A percentile compares a stretch with the other conserved stretches of the same genome.
phyloP scores from a whole-genome alignment of 176 grass and related monocot genomes.

The Chrysopogon serrulatus region DNA sequence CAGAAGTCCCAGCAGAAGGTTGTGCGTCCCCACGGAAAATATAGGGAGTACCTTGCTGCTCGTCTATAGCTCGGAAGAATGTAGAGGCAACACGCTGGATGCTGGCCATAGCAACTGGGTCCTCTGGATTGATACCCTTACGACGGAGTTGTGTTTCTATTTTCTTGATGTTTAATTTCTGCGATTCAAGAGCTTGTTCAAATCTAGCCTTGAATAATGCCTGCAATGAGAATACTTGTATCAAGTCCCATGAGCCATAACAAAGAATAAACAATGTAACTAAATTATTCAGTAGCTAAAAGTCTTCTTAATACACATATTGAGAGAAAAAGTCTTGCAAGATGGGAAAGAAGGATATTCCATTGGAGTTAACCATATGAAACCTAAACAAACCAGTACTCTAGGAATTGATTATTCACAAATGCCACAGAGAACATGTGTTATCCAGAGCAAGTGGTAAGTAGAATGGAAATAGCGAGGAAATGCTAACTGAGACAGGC shows the following conservation, averaged over 20 bases:
- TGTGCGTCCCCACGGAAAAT: conserved; percentile 61
- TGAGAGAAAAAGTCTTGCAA: neutral
- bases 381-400: conserved; percentile 2
- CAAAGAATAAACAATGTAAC: conserved; percentile 20
- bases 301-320: neutral
- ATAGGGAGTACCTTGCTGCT: conserved; percentile 93
- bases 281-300: conserved; percentile 10
- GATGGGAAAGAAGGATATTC: neutral
- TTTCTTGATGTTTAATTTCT: conserved; percentile 97
- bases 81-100: conserved; percentile 89
- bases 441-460: neutral
- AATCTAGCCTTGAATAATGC: conserved; percentile 98
- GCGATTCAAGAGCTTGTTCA: conserved; percentile 96
- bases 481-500: neutral
- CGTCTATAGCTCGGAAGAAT: conserved; percentile 95
- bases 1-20: conserved; percentile 15
- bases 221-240: conserved; percentile 29
- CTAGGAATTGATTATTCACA: neutral
- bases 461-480: neutral
- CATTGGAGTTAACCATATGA: neutral
- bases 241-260: neutral
- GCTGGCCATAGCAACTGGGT: conserved; percentile 94
- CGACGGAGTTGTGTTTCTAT: conserved; percentile 86
- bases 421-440: neutral
- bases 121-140: conserved; percentile 96